Base-by-base conservation (phyloP, 805 yeast genomes). In the Candida maris region DNA sequence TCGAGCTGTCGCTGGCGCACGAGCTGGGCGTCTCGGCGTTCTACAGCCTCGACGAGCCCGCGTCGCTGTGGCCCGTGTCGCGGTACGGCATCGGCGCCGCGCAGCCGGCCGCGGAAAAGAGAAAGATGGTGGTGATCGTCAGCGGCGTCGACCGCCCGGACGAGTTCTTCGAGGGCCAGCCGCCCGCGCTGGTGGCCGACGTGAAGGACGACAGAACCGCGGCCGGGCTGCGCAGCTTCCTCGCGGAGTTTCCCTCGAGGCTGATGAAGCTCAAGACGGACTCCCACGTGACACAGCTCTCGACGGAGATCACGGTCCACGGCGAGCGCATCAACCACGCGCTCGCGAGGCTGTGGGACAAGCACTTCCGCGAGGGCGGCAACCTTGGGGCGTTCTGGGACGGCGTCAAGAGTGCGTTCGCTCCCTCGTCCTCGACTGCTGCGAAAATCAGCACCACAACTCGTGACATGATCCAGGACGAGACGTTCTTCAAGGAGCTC, bases 401-500 rank as follows among this genome's bases (percentile, higher is more conserved):
- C 12, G 39, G 42, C 4, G 51, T 69, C 41, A 57, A 59, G 38
- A 41, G 34, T 16, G 35, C 47, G 5, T 46, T 48, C 37, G 38
- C 34, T 17, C 31, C 18, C 12, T 32, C 39, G 4, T 34, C 46
- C 16, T 39, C 42, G 25, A 33, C 31, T 12, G 30, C 34, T 6
- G 37, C 40, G 18, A 34, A 44, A 17, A 18, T 48, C 22, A 44
- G 38, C 34, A 52, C 40, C 48, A 49, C 59, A 45, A 53, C 52
- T 5, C 36, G 61, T 40, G 32, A 55, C 32, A 49, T 61, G 27
- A 64, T 72, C 37, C 67, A 63, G 49, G 77, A 73, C 46, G 65
- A 67, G 44, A 46, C 57, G n/a, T 74, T 67, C 54, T 68, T 72
- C 40, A 65, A 59, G 37, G 79, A 75, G 48, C 47, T 74, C 38